Base-by-base conservation (phyloP, 805 yeast species). In the Tetrapisispora taiwanensis region DNA sequence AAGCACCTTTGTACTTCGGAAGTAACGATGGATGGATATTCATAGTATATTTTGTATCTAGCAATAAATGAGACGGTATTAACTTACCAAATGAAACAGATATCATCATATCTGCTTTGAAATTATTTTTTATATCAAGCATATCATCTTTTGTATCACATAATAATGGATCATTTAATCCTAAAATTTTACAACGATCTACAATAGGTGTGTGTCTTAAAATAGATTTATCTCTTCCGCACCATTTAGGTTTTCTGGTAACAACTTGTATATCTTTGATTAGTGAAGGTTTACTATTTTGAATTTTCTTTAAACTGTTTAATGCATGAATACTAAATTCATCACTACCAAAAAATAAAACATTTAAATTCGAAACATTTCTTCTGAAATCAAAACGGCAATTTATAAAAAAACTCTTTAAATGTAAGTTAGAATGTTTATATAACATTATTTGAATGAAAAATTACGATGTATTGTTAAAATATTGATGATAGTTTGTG, bases 11-110 rank as follows among this genome's bases (percentile, higher is more conserved):
- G 52, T 84, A 77, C 38, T 65, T 67, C 0, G 98, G 98, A 8
- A 92, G 70, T 7, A 88, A 59, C 0, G 96, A 87, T 0, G 98
- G 98, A 59, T 92, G 98, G 1, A 92, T 87, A 57, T 92, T 92
- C 24, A 92, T 58, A 0, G 97, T 94, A 55, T 61, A 76, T 12
- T 61, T 59, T 18, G 79, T 64, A 0, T 59, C 41, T 0, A 55
- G 41, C 1, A 92, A 61, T 50, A 87, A 76, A 1, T 59, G 46
- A 0, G 63, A 65, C 0, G 97, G 97, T 4, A 92, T 87, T 37
- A 90, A 67, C 41, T 71, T 71, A 0, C 97, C 98, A 60, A 79
- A 92, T 0, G 97, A 87, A 1, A 88, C 97, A 0, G 97, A 97
- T n/a, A 92, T 70, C 0, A 88, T 81, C 50, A 88, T 58, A 49